These are phyloP conservation scores for Ilyonectria destructans DNA, from an alignment of 2,329 filamentous ascomycete species.

Conservation along the genomic window DNA sequence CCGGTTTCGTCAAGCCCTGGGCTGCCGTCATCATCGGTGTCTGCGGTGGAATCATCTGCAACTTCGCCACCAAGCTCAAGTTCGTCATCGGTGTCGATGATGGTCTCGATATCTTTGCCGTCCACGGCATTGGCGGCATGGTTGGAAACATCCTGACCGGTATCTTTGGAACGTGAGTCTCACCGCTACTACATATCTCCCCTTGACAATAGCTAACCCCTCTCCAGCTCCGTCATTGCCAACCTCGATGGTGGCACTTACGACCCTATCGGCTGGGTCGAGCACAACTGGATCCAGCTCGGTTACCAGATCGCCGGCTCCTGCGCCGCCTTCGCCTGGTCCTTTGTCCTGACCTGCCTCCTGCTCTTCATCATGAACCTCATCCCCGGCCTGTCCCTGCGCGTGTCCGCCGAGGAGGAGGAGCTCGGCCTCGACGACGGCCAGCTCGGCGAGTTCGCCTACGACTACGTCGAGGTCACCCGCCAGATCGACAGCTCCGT, in stretches of 20 bases:
- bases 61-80: conserved; percentile 90
- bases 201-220: conserved; percentile 36
- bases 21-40: conserved; percentile 73
- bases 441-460: conserved; percentile 87
- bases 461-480: conserved; percentile 84
- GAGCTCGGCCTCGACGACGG: conserved; percentile 80
- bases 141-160: conserved; percentile 85
- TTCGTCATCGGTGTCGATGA: conserved; percentile 84
- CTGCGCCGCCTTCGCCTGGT: conserved; percentile 75
- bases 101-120: conserved; percentile 91
- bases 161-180: conserved; percentile 78
- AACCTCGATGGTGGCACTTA: conserved; percentile 78
- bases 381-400: conserved; percentile 79
- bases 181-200: not conserved
- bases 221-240: conserved; percentile 76
- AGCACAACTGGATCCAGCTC: conserved; percentile 79
- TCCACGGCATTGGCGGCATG: conserved; percentile 89
- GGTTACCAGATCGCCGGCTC: conserved; percentile 81
- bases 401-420: conserved; percentile 78
- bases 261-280: conserved; percentile 78
- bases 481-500: conserved; percentile 71
- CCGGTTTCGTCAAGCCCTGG: conserved; percentile 84
- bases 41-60: conserved; percentile 78
- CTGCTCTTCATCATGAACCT: conserved; percentile 82
- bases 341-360: conserved; percentile 78